Percentiles rank a stretch among this genome's conserved stretches.
phyloP scores from a whole-genome alignment of 2,329 filamentous ascomycete species.

The Akanthomyces lecanii region DNA sequence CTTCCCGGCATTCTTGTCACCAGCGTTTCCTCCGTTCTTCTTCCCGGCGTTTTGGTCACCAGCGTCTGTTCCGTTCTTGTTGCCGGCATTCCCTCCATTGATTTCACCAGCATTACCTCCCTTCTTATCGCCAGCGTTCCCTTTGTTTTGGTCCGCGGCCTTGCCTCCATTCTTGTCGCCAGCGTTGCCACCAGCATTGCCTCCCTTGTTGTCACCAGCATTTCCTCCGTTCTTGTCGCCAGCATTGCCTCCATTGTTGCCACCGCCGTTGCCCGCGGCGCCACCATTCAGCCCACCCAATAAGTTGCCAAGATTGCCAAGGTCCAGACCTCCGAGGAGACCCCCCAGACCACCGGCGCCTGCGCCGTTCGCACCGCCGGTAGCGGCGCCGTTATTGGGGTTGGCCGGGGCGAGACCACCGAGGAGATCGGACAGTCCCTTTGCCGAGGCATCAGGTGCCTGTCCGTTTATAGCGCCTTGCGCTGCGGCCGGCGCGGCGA shows the following conservation, averaged over 20 bases:
- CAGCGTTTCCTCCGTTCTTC: background rate
- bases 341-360: background rate
- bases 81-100: background rate
- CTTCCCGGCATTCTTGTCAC: background rate
- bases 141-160: background rate
- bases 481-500: background rate
- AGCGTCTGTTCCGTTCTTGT: background rate
- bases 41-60: background rate
- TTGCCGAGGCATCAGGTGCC: background rate
- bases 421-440: background rate
- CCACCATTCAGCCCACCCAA: background rate
- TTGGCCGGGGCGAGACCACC: background rate
- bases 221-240: background rate
- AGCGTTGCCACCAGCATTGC: background rate
- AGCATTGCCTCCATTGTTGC: background rate
- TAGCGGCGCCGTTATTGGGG: background rate
- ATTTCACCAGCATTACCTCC: background rate
- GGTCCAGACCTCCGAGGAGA: background rate
- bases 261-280: background rate
- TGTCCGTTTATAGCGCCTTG: background rate
- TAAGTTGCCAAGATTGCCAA: background rate
- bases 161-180: background rate
- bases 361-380: background rate
- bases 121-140: background rate
- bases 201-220: background rate